Evolutionary conservation across 768 basidiomycete genomes (phyloP).

Genomic region (Lyophyllum shimeji): DNA sequence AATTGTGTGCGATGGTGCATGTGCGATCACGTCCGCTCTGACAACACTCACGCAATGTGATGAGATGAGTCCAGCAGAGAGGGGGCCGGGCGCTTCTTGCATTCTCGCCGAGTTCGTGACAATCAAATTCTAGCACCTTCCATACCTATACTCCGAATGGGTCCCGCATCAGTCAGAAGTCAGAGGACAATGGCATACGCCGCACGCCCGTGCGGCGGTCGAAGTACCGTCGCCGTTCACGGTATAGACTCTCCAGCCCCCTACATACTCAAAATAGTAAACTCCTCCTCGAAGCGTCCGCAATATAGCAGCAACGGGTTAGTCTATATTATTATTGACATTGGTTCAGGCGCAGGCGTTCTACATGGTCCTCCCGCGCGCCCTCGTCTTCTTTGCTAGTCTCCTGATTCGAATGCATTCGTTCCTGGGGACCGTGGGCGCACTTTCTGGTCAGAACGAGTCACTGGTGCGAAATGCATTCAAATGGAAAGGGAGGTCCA

Average conservation of each 20-base stretch:
- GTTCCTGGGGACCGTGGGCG: not conserved
- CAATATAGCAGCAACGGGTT: not conserved
- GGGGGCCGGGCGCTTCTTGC: constrained; percentile 5
- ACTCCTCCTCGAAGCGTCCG: not conserved
- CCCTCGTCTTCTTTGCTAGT: not conserved
- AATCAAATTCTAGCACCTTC: constrained; percentile 15
- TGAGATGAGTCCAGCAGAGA: not conserved
- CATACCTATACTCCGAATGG: not conserved
- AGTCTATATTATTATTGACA: not conserved
- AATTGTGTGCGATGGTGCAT: no score
- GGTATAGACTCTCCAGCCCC: no score
- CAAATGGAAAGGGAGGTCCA: not conserved
- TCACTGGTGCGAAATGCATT: not conserved
- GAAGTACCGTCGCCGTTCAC: not conserved
- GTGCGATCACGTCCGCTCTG: not conserved
- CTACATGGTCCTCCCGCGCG: not conserved
- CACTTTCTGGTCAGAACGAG: not conserved
- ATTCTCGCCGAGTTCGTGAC: not conserved
- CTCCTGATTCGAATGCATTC: not conserved
- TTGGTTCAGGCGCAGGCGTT: not conserved
- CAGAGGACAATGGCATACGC: not conserved
- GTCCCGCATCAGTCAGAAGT: constrained; percentile 5
- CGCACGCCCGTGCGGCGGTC: no score
- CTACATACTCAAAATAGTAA: no score
- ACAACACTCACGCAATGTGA: not conserved